Evolutionary conservation across 2,329 filamentous ascomycete genomes (phyloP), one percentile per base, ranked within the genome.

Genomic region (Fusarium xylarioides): DNA sequence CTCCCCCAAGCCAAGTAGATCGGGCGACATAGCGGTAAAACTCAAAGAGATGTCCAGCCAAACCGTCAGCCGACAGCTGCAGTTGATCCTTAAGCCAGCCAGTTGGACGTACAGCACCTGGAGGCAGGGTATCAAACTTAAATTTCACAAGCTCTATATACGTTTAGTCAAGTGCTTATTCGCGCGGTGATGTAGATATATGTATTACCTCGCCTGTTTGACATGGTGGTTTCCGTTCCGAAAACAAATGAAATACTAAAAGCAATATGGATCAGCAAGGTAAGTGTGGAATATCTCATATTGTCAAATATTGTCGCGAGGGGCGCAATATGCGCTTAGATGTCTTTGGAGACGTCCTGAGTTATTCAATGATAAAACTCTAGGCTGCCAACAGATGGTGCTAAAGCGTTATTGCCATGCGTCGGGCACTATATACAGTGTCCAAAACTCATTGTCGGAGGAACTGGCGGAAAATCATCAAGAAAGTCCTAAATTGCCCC

Each of bases 111-210:
- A 43, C 42, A 12, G 42, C n/a, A 11, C 42, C n/a, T 43, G n/a
- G n/a, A 43, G n/a, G n/a, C 4, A 43, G 42, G n/a, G 42, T 23
- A 18, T 43, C 15, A 16, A 23, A 18, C 42, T 43, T 23, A 12
- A 43, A 23, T 23, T 43, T 23, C 10, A 23, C 15, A 8, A 43
- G 42, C 42, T 23, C 42, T 43, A 23, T 8, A 18, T 4, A 4
- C 5, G 12, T 23, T 43, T 4, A 23, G n/a, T 43, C 2, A 43
- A 23, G 15, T 23, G 4, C n/a, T 43, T 11, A 5, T 5, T 43
- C 5, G 15, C 10, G 11, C 1, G 15, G 7, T 5, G n/a, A 1
- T 11, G 5, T 43, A 5, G 1, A 23, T 18, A 43, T 23, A 11
- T 23, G 3, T 5, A 18, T 43, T 43, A 23, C 42, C 42, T 43